Evolutionary conservation across 768 basidiomycete species (phyloP), one percentile per base, ranked within the genome.

Genomic region (Kwoniella newhampshirensis): DNA sequence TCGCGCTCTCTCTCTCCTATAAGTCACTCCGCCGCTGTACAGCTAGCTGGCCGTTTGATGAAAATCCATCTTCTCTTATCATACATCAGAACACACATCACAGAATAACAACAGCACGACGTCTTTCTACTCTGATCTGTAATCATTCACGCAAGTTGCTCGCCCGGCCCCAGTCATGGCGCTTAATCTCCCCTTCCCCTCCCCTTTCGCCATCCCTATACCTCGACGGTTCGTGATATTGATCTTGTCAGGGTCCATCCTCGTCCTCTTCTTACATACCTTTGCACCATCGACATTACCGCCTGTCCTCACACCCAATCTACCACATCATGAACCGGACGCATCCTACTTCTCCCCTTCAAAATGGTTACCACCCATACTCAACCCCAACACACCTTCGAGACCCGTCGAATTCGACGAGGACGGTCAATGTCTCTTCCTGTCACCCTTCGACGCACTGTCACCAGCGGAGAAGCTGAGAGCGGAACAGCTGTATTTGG

Each of bases 341-440:
- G 64, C 60, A 1, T 60, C 66, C 17, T 68, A 65, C 25, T 70
- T 73, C 41, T 68, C 68, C 21, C 70, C 70, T 7, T 60, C 66
- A 15, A 76, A 76, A 62, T 76, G 75, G 75, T 48, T 75, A 12
- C 74, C 68, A 28, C 64, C 66, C 2, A 71, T 71, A n/a, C 60
- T 69, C 25, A 66, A 67, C 20, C 65, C 68, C 11, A 62, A 62
- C 25, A 51, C 48, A 28, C 57, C 63, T 8, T 60, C 59, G 4
- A 30, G 61, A 17, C 74, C 72, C 13, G 51, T 51, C 25, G 75
- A 76, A 59, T 76, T 68, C 50, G 75, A 76, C 48, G 75, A 76
- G 50, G 67, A 68, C 45, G 75, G 75, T 12, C 54, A 69, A 43
- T 76, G 75, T 58, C 63, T 76, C 23, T 76, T 76, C 54, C 44